Percentiles rank a stretch among this genome's conserved stretches.
phyloP scores from a whole-genome alignment of 371 early-diverging fungal species.

The Rhizopus delemar region DNA sequence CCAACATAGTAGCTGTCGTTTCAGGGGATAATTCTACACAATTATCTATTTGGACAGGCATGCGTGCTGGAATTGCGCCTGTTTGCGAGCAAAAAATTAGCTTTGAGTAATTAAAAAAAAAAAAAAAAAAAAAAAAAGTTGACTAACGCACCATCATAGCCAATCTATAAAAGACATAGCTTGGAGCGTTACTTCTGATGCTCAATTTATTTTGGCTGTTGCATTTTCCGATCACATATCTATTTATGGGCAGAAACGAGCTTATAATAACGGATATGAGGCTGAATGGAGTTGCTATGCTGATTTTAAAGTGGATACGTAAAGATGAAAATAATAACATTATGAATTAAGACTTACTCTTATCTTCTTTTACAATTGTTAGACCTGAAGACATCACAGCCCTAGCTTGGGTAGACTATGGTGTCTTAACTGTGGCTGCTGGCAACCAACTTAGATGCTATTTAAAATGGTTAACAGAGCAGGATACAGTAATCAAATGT shows the following conservation, averaged over 20 bases:
- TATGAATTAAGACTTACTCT: not conserved
- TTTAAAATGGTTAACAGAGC: conserved; percentile 66
- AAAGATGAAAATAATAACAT: conserved; percentile 13
- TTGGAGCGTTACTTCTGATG: conserved; percentile 76
- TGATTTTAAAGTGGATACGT: conserved; percentile 47
- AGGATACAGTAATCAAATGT: conserved; percentile 43
- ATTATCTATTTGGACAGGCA: conserved; percentile 42
- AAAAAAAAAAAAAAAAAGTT: not conserved
- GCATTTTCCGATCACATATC: conserved; percentile 47
- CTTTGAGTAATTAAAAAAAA: conserved; percentile 28
- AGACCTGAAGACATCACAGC: conserved; percentile 48
- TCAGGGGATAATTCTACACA: conserved; percentile 15
- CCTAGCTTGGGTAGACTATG: conserved; percentile 68
- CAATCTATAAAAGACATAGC: conserved; percentile 57
- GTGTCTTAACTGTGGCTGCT: conserved; percentile 64
- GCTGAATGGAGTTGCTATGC: conserved; percentile 51
- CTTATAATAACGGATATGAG: conserved; percentile 22
- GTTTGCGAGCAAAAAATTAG: conserved; percentile 17
- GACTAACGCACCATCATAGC: conserved; percentile 12
- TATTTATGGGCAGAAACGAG: conserved; percentile 57
- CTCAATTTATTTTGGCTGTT: conserved; percentile 69
- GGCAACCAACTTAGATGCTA: conserved; percentile 60
- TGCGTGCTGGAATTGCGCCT: conserved; percentile 34
- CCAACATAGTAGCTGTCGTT: conserved; percentile 20
- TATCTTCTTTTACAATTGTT: not conserved